Percentiles rank a stretch among this genome's conserved stretches.
phyloP scores from a whole-genome alignment of 257 asterid species.

The Verbena officinalis region DNA sequence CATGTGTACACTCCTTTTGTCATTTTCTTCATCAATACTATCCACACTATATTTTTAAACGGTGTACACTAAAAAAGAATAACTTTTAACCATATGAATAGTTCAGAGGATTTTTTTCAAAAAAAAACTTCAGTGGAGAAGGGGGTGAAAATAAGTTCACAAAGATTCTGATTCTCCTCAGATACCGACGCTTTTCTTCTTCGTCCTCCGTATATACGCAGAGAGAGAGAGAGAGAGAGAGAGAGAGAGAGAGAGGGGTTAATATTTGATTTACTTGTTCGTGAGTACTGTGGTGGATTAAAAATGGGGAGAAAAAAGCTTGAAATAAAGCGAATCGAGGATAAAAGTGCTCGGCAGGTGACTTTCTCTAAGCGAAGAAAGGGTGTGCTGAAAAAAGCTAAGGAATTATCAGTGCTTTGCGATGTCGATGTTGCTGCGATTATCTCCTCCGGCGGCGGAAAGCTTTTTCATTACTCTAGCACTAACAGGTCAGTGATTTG shows the following conservation, averaged over 20 bases:
- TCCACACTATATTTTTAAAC: too few species aligned
- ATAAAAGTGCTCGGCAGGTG: constrained; percentile 47
- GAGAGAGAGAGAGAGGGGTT: not conserved
- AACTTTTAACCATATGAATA: too few species aligned
- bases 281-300: not conserved
- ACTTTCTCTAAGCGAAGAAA: constrained; percentile 49
- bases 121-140: too few species aligned
- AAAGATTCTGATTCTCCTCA: too few species aligned
- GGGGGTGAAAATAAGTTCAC: too few species aligned
- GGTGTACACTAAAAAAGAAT: too few species aligned
- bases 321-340: constrained; percentile 54
- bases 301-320: constrained; percentile 50
- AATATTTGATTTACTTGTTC: not conserved
- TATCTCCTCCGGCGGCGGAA: constrained; percentile 60
- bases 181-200: too few species aligned
- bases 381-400: constrained; percentile 59
- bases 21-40: too few species aligned
- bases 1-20: too few species aligned
- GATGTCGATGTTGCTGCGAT: constrained; percentile 55
- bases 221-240: too few species aligned
- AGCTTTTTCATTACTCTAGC: constrained; percentile 48
- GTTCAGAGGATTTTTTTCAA: too few species aligned
- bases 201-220: too few species aligned
- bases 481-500: constrained; percentile 44
- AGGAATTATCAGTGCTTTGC: constrained; percentile 50